Base-by-base conservation (phyloP, 805 yeast genomes). In the Saccharomycopsis fermentans region DNA sequence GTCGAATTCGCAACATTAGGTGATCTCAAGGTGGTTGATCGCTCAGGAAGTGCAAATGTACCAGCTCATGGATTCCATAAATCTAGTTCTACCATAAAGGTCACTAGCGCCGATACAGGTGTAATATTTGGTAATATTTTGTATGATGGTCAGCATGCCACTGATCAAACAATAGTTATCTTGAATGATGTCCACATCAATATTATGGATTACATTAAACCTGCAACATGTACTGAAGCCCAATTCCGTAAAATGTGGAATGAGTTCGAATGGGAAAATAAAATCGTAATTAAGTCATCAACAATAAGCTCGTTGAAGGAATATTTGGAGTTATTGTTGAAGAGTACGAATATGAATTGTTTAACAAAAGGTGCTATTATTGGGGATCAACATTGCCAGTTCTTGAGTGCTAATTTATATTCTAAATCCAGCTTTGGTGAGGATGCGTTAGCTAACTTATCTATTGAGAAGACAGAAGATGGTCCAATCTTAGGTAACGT, bases 201-300 rank as follows among this genome's bases (percentile, higher is more conserved):
- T 70, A 88, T 94, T 57, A 89, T 94, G 90, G 98, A 94, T 72
- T 94, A 94, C 74, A 90, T 94, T 71, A 90, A 89, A 70, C 97
- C 99, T 21, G 94, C 96, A n/a, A 79, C 81, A 26, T 88, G 96
- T 71, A 76, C 90, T 16, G 98, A 92, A 73, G 82, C 84, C 52
- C 86, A 82, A 65, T 94, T 94, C 87, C 87, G 99, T 69, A 81
- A 84, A 67, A 92, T 91, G 98, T 94, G 99, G 99, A 90, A 90
- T 70, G 97, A 91, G 71, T 94, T 95, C 70, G 99, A 94, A 74
- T 94, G 99, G 99, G 99, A 94, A 73, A 94, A 94, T 77, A 94
- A 94, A 77, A 91, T 94, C 65, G 87, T 91, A 61, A 87, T 94
- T 69, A 84, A 86, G 65, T 82, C 95, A 1, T 27, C 56, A 1